Conservation (phyloP, 2,329 filamentous ascomycete species). For the Berkeleyomyces basicola region DNA sequence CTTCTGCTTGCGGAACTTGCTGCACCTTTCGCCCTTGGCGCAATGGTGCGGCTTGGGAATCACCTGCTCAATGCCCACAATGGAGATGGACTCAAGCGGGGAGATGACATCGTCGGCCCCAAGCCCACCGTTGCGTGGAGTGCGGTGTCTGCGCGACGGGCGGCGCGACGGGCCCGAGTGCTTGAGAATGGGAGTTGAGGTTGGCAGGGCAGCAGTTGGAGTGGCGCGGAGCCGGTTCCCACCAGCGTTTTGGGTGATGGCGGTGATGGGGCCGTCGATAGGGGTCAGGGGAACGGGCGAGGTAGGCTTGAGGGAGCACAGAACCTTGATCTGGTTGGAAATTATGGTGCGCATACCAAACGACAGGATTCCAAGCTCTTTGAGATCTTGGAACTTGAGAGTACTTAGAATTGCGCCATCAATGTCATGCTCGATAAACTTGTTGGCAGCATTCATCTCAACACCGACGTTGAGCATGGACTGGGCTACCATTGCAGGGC, state of each 20-base stretch:
- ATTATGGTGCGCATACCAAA: conserved; percentile 67
- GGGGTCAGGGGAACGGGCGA: conserved; percentile 40
- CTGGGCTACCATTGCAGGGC: conserved; percentile 59
- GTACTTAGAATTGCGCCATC: conserved; percentile 73
- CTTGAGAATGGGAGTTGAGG: neutral
- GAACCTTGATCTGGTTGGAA: conserved; percentile 61
- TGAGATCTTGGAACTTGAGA: conserved; percentile 77
- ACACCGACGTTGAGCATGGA: conserved; percentile 78
- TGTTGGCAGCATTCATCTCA: conserved; percentile 59
- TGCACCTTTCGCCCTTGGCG: conserved; percentile 71
- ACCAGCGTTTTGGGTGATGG: conserved; percentile 23
- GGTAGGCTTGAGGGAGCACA: conserved; percentile 39
- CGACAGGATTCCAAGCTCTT: conserved; percentile 63
- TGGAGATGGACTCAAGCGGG: conserved; percentile 71
- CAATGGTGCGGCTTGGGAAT: conserved; percentile 73
- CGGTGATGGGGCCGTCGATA: conserved; percentile 41
- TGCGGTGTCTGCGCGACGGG: conserved; percentile 3
- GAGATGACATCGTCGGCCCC: conserved; percentile 48
- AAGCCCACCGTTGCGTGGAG: conserved; percentile 19
- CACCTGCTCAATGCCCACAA: conserved; percentile 80
- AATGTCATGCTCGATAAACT: conserved; percentile 85
- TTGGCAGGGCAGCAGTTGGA: conserved; percentile 14
- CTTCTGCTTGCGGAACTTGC: conserved; percentile 69
- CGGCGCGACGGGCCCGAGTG: neutral
- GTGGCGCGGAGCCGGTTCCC: conserved; percentile 13